These are phyloP conservation scores for Ceratocystis albifundus DNA, from an alignment of 2,329 filamentous ascomycete species.

Conservation along the genomic window DNA sequence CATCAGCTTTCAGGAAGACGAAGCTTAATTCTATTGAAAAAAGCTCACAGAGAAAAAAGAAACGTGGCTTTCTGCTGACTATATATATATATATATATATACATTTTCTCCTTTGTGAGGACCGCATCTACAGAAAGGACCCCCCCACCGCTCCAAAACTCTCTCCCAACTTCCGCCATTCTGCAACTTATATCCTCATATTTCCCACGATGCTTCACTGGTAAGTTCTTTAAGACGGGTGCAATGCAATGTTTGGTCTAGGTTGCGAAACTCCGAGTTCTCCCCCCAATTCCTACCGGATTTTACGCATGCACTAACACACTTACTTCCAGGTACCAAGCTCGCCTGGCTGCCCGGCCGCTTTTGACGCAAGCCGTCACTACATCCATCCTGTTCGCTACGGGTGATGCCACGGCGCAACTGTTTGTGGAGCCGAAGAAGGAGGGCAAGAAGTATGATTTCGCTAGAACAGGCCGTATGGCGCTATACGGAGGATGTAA, in stretches of 20 bases:
- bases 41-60: background rate
- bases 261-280: too few relatives aligned
- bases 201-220: slow-evolving; percentile 13
- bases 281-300: too few relatives aligned
- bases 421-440: slow-evolving; percentile 79
- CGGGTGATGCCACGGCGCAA: slow-evolving; percentile 83
- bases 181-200: background rate
- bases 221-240: background rate
- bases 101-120: background rate
- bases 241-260: background rate
- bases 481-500: slow-evolving; percentile 64
- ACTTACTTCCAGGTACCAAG: slow-evolving; percentile 59
- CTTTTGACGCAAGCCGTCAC: slow-evolving; percentile 84
- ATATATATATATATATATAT: too few relatives aligned
- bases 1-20: background rate
- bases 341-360: slow-evolving; percentile 65
- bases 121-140: background rate
- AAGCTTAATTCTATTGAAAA: background rate
- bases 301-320: background rate
- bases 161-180: background rate
- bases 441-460: slow-evolving; percentile 54
- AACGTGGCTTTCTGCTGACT: slow-evolving; percentile 4
- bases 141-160: too few relatives aligned
- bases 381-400: slow-evolving; percentile 82
- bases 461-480: slow-evolving; percentile 64